Percentiles rank a stretch among this genome's conserved stretches.
Conservation (phyloP, 2,329 filamentous ascomycete species). For the Colletotrichum brevisporum region DNA sequence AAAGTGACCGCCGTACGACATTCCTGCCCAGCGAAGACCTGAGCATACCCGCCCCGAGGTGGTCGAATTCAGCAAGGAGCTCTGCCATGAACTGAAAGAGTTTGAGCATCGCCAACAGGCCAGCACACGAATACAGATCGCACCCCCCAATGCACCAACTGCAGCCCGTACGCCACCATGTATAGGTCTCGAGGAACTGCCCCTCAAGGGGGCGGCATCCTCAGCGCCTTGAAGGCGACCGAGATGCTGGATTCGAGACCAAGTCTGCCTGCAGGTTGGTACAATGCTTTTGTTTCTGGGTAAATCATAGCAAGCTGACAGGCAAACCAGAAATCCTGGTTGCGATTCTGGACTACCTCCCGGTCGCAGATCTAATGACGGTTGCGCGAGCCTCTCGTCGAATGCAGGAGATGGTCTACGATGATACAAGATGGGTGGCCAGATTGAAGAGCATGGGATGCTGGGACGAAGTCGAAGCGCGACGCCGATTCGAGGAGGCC, state of each 20-base stretch:
- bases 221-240: constrained; percentile 84
- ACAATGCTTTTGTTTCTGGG: constrained; percentile 1
- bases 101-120: constrained; percentile 11
- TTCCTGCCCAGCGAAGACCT: constrained; percentile 27
- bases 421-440: constrained; percentile 95
- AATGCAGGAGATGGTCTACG: constrained; percentile 98
- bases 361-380: constrained; percentile 85
- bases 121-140: constrained; percentile 5
- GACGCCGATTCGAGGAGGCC: constrained; percentile 82
- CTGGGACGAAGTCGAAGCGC: constrained; percentile 92
- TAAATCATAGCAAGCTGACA: constrained; percentile 25
- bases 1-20: constrained; percentile 21
- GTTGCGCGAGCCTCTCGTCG: constrained; percentile 88
- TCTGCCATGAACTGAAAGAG: constrained; percentile 27
- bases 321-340: constrained; percentile 81
- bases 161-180: constrained; percentile 50
- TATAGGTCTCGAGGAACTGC: constrained; percentile 59
- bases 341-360: constrained; percentile 89
- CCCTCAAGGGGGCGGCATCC: constrained; percentile 67
- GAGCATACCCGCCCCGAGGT: constrained; percentile 27
- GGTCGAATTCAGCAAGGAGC: background rate
- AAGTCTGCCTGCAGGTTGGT: constrained; percentile 83
- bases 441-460: constrained; percentile 88
- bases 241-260: constrained; percentile 86
- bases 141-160: constrained; percentile 30